These are phyloP conservation scores for Cicer chorassanicum DNA, from an alignment of 306 rosid species.

Conservation along the genomic window DNA sequence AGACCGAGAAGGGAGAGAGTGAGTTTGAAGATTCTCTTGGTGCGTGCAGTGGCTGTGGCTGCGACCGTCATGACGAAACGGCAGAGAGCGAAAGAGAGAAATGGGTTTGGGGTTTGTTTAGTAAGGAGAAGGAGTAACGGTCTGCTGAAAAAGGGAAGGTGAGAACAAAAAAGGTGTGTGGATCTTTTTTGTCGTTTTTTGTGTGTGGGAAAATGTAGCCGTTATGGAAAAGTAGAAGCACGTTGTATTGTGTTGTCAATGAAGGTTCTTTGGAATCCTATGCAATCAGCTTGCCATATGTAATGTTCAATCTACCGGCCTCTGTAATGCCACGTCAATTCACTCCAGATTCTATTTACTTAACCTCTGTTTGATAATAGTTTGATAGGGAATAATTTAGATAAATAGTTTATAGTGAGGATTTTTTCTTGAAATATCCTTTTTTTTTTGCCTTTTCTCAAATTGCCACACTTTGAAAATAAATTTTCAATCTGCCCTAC, in stretches of 20 bases:
- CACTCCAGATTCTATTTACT: not conserved
- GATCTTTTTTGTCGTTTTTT: not conserved
- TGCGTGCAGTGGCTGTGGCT: slow-evolving; percentile 55
- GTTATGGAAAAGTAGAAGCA: slow-evolving; percentile 44
- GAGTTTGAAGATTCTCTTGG: slow-evolving; percentile 71
- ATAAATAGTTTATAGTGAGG: too few species aligned
- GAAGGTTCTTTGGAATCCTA: slow-evolving; percentile 46
- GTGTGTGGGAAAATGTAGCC: slow-evolving; percentile 54
- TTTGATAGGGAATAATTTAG: too few species aligned
- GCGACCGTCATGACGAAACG: slow-evolving; percentile 65
- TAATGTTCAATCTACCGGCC: not conserved
- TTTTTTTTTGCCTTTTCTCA: too few species aligned
- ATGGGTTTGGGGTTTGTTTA: slow-evolving; percentile 33
- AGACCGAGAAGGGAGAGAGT: slow-evolving; percentile 66
- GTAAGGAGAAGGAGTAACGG: slow-evolving; percentile 43
- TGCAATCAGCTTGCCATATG: not conserved
- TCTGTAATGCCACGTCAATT: not conserved
- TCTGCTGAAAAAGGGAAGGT: slow-evolving; percentile 19
- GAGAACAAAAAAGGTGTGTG: not conserved
- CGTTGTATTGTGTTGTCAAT: not conserved
- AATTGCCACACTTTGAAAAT: too few species aligned
- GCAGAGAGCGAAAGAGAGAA: not conserved
- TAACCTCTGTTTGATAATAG: too few species aligned
- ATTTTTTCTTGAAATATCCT: too few species aligned
- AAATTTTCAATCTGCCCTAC: too few species aligned